A percentile compares a stretch with the other conserved stretches of the same genome.
phyloP scores from a whole-genome alignment of 176 grass and related monocot species.

The Triticum dicoccoides region DNA sequence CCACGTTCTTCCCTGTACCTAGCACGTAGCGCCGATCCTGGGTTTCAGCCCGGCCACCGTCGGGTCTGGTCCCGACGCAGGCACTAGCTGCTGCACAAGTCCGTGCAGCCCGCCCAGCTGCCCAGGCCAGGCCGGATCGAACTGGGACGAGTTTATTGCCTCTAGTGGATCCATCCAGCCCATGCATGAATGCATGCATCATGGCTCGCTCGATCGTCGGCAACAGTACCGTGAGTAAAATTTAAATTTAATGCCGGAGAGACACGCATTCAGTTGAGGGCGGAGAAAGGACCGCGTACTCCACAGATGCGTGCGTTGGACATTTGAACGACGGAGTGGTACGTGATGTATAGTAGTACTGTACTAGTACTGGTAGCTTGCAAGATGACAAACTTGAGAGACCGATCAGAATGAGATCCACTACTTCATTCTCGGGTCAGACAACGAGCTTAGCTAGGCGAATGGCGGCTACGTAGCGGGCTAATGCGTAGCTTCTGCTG shows the following conservation, averaged over 20 bases:
- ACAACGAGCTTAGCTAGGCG: not conserved
- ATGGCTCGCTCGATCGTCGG: not conserved
- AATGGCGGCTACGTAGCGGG: not conserved
- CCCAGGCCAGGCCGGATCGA: not conserved
- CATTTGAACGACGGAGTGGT: no score
- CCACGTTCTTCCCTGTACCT: conserved; percentile 20
- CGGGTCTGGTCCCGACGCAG: not conserved
- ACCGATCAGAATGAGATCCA: conserved; percentile 4
- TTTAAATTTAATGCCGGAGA: no score
- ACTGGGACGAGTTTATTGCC: not conserved
- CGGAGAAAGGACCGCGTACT: no score
- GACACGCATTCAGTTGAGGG: no score
- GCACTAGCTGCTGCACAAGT: not conserved
- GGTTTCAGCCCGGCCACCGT: not conserved
- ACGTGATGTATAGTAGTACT: no score
- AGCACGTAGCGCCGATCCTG: not conserved
- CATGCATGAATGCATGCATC: not conserved
- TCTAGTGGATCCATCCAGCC: not conserved
- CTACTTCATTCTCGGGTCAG: conserved; percentile 29
- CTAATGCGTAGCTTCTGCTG: not conserved
- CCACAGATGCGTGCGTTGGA: no score
- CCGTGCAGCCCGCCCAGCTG: no score
- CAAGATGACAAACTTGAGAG: not conserved
- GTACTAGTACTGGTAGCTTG: not conserved
- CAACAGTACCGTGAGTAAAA: not conserved